Conservation (phyloP, 2,329 filamentous ascomycete genomes). For the Chaetomium sp. region DNA sequence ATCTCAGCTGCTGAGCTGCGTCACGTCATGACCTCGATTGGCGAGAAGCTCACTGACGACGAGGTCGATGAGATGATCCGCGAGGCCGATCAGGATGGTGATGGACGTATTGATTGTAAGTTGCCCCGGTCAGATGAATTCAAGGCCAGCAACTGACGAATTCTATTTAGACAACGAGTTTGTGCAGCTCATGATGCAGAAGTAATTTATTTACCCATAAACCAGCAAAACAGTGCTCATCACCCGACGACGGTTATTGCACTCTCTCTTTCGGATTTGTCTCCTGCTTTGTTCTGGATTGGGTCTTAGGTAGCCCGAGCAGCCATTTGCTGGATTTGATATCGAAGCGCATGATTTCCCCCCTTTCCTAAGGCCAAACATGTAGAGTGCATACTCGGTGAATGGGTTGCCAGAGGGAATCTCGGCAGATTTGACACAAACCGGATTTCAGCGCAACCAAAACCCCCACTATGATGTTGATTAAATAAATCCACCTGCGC, state of each 20-base stretch:
- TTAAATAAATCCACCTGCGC: not conserved
- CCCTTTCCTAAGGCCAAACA: not conserved
- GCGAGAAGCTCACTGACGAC: conserved; percentile 84
- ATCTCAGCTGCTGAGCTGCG: conserved; percentile 83
- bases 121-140: conserved; percentile 7
- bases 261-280: conserved; percentile 18
- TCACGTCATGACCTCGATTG: conserved; percentile 88
- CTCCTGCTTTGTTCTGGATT: conserved; percentile 21
- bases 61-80: conserved; percentile 93
- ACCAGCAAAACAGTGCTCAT: conserved; percentile 6
- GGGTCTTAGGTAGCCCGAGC: conserved; percentile 14
- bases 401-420: not conserved
- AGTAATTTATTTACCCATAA: conserved; percentile 46
- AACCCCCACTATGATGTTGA: not conserved
- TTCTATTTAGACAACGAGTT: conserved; percentile 71
- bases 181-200: conserved; percentile 94
- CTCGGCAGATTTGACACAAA: not conserved
- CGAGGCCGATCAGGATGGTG: conserved; percentile 83
- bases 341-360: conserved; percentile 13
- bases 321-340: conserved; percentile 16
- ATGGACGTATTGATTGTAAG: conserved; percentile 83
- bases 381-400: not conserved
- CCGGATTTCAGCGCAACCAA: not conserved
- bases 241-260: conserved; percentile 13
- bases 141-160: conserved; percentile 22